A percentile compares a stretch with the other conserved stretches of the same genome.
Evolutionary conservation across 2,329 filamentous ascomycete genomes (phyloP).

Genomic region (Didymosphaeria variabile): DNA sequence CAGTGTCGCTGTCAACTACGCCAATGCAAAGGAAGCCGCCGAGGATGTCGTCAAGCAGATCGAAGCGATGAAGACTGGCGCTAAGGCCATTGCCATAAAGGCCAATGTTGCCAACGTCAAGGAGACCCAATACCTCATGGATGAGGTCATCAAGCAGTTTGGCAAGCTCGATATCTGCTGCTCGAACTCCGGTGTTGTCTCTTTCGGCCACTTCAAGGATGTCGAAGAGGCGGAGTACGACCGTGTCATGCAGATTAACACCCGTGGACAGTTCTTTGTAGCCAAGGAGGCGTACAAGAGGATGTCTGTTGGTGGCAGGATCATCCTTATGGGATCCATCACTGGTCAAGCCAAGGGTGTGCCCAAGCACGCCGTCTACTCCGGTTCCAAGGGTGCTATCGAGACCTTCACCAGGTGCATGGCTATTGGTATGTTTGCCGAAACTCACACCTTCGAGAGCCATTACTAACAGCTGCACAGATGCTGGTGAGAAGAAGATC

Average conservation of each 20-base stretch:
- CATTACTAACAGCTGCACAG: constrained; percentile 36
- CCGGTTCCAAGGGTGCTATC: constrained; percentile 63
- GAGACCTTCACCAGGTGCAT: constrained; percentile 65
- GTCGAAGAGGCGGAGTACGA: constrained; percentile 65
- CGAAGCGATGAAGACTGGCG: constrained; percentile 67
- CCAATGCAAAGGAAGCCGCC: constrained; percentile 70
- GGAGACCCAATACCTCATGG: constrained; percentile 71
- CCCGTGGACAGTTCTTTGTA: constrained; percentile 70
- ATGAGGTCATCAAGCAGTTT: constrained; percentile 68
- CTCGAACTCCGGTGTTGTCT: constrained; percentile 71
- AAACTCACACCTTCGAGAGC: neutral
- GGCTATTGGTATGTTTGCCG: constrained; percentile 54
- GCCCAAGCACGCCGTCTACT: constrained; percentile 64
- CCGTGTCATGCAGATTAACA: constrained; percentile 69
- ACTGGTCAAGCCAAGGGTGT: constrained; percentile 66
- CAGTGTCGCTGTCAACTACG: constrained; percentile 73
- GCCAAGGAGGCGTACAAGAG: constrained; percentile 65
- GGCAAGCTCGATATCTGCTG: constrained; percentile 75
- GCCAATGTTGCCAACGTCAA: constrained; percentile 73
- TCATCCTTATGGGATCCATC: constrained; percentile 65
- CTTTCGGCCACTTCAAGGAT: constrained; percentile 63
- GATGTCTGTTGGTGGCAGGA: constrained; percentile 60
- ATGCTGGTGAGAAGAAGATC: constrained; percentile 64
- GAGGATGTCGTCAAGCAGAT: constrained; percentile 73
- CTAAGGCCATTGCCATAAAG: constrained; percentile 70